Base-by-base conservation (phyloP, 352 stramenopile genomes). In the Phytophthora lateralis region DNA sequence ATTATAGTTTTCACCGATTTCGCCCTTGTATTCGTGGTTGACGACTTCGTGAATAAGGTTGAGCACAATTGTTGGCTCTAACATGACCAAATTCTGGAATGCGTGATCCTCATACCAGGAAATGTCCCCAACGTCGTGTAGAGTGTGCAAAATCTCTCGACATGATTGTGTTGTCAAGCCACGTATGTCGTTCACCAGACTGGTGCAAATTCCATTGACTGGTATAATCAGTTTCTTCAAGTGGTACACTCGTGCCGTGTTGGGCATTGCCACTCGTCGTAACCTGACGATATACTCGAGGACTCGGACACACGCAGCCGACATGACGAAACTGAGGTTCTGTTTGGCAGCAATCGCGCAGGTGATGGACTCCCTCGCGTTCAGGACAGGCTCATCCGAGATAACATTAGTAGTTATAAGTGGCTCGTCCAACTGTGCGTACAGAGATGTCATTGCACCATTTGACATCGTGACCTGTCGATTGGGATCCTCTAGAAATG, bases 41-140 rank as follows among this genome's bases (percentile, higher is more conserved):
- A 73, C 9, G 3, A 73, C 47, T 6, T 73, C 29, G 2, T 51
- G 41, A 1, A 72, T 32, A 14, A 68, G 20, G 9, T 73, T 52
- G 6, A 73, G 47, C 44, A 72, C 53, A n/a, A 69, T 15, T 0
- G 14, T 46, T 8, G 46, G 59, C 35, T 59, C 49, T 6, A 69
- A 20, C n/a, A n/a, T n/a, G n/a, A n/a, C n/a, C n/a, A 37, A 69
- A 61, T n/a, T n/a, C n/a, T n/a, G n/a, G n/a, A n/a, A n/a, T n/a
- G n/a, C n/a, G n/a, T n/a, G 6, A 72, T 27, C 0, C 29, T 72
- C 43, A 10, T 63, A 72, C 63, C 58, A 72, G 15, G 64, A 27
- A 4, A 72, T n/a, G 20, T 72, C 52, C 0, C 63, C 58, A 2
- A 72, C 10, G 10, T 52, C 17, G 24, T 72, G 50, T 11, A 72